A percentile compares a stretch with the other conserved stretches of the same genome.
Conservation (phyloP, 345 rosid genomes). For the Dimocarpus longan region DNA sequence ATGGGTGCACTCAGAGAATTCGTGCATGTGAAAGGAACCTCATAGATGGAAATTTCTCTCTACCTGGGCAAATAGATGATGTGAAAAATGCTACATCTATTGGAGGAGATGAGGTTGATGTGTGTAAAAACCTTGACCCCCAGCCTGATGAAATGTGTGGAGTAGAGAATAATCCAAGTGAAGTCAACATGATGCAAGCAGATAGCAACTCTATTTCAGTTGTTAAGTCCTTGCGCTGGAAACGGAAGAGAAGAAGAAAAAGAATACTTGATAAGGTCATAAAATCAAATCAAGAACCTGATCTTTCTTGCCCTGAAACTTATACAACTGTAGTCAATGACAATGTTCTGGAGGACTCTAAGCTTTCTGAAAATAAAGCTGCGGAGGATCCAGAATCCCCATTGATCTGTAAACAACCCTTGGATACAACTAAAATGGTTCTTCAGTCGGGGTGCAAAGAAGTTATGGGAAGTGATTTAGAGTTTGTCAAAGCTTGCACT, state of each 20-base stretch:
- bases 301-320: slow-evolving; percentile 15
- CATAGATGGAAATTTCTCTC: slow-evolving; percentile 37
- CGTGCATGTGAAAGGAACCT: slow-evolving; percentile 52
- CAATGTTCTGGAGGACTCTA: slow-evolving; percentile 25
- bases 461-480: slow-evolving; percentile 18
- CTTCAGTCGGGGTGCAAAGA: slow-evolving; percentile 31
- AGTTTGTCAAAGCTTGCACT: slow-evolving; percentile 21
- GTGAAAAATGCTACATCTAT: slow-evolving; percentile 23
- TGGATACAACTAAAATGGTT: slow-evolving; percentile 21
- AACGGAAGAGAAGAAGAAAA: slow-evolving; percentile 48
- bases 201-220: slow-evolving; percentile 15
- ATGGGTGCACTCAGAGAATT: slow-evolving; percentile 63
- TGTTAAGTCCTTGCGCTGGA: slow-evolving; percentile 29
- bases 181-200: slow-evolving; percentile 26
- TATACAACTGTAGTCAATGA: slow-evolving; percentile 15
- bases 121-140: slow-evolving; percentile 11
- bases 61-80: slow-evolving; percentile 35
- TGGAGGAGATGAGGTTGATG: slow-evolving; percentile 28
- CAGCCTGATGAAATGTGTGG: slow-evolving; percentile 24
- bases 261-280: slow-evolving; percentile 16
- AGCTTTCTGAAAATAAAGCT: slow-evolving; percentile 24
- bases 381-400: slow-evolving; percentile 27
- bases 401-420: slow-evolving; percentile 25
- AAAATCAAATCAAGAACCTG: slow-evolving; percentile 23
- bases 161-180: slow-evolving; percentile 28